Percentiles rank a stretch among this genome's conserved stretches.
phyloP scores from a whole-genome alignment of 257 asterid species.

The Prunella vulgaris region DNA sequence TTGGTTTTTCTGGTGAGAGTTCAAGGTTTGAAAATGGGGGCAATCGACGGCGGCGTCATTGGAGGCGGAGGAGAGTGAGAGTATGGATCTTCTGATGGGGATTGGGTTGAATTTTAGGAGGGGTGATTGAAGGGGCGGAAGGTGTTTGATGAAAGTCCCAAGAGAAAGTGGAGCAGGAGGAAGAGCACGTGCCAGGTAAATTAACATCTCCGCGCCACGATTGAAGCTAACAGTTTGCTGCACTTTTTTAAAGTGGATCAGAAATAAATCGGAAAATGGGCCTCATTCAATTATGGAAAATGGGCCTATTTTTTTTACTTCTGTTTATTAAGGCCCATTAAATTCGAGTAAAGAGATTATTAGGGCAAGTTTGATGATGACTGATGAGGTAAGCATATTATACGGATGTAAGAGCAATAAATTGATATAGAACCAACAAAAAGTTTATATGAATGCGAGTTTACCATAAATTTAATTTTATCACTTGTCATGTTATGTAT shows the following conservation, averaged over 20 bases:
- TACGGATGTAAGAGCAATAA: no score
- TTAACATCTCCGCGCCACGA: slow-evolving; percentile 30
- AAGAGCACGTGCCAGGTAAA: slow-evolving; percentile 21
- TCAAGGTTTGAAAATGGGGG: slow-evolving; percentile 45
- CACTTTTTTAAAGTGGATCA: not conserved
- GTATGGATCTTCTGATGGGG: slow-evolving; percentile 17
- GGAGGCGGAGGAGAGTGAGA: slow-evolving; percentile 21
- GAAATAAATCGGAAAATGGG: not conserved
- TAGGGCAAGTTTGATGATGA: no score
- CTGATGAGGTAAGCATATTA: no score
- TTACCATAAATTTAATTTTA: no score
- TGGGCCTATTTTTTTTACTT: not conserved
- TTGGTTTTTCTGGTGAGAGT: slow-evolving; percentile 53
- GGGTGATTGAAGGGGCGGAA: slow-evolving; percentile 27
- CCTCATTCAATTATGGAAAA: not conserved
- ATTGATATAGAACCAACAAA: no score
- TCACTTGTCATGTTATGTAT: no score
- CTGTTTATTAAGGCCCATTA: no score
- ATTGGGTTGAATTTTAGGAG: slow-evolving; percentile 21
- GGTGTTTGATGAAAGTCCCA: slow-evolving; percentile 63
- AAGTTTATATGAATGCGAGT: no score
- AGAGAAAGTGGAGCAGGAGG: slow-evolving; percentile 27
- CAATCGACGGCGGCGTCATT: slow-evolving; percentile 8
- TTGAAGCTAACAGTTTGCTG: not conserved
- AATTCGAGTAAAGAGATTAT: no score